Conservation (phyloP, 129 eudicot species). For the Ambrosia trifida region DNA sequence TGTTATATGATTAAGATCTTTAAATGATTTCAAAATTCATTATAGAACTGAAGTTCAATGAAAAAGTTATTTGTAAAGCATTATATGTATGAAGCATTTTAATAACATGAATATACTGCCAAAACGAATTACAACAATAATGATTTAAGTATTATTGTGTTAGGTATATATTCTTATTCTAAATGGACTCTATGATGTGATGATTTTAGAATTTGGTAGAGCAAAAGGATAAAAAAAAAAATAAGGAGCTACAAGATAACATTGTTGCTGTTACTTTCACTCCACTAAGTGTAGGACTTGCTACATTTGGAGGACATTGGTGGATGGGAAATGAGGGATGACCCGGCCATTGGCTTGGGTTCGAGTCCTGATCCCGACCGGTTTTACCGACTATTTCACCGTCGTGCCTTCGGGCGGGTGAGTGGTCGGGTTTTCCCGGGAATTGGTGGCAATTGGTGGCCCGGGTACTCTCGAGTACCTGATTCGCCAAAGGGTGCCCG, state of each 20-base stretch:
- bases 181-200: neutral
- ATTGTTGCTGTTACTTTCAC: conserved; percentile 86
- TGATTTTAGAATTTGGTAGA: conserved; percentile 80
- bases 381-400: no score
- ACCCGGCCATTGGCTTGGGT: no score
- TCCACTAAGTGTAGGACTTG: conserved; percentile 91
- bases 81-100: neutral
- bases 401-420: no score
- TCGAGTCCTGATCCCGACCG: no score
- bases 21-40: neutral
- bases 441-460: no score
- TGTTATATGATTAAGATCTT: neutral
- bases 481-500: no score
- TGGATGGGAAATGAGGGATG: no score
- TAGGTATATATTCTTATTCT: neutral
- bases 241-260: conserved; percentile 86
- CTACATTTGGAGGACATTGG: no score
- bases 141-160: neutral
- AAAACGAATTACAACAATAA: neutral
- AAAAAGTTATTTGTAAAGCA: neutral
- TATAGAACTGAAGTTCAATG: neutral
- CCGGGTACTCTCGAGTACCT: no score
- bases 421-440: no score
- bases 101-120: neutral
- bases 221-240: conserved; percentile 93